Evolutionary conservation across 371 early-diverging fungal species (phyloP).

Genomic region (Mortierella sp.): DNA sequence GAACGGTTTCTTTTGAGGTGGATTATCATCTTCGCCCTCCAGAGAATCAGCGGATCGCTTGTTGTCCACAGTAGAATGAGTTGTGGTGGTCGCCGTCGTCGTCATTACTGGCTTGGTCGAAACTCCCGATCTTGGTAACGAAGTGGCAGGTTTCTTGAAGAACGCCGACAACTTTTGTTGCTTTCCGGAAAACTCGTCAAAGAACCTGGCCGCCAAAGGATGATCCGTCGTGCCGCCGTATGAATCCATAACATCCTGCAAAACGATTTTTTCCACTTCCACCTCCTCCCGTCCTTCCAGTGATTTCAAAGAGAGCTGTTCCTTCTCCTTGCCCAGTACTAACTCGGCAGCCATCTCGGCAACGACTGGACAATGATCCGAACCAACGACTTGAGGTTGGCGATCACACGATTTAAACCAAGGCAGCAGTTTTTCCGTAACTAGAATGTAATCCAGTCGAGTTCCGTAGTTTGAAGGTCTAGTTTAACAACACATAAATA

Average conservation of each 20-base stretch:
- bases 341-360: conserved; percentile 64
- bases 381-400: conserved; percentile 77
- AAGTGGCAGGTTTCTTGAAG: conserved; percentile 37
- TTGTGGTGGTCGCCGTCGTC: not conserved
- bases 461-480: conserved; percentile 77
- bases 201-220: conserved; percentile 71
- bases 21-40: not conserved
- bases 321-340: conserved; percentile 44
- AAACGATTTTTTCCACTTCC: not conserved
- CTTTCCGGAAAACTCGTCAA: conserved; percentile 73
- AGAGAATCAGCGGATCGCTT: not conserved
- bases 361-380: conserved; percentile 93
- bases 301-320: not conserved
- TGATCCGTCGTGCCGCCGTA: conserved; percentile 41
- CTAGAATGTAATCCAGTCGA: conserved; percentile 89
- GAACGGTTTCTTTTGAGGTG: not conserved
- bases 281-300: not conserved
- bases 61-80: not conserved
- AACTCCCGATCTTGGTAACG: not conserved
- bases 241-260: conserved; percentile 43
- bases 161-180: conserved; percentile 66
- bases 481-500: not conserved
- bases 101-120: not conserved
- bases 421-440: conserved; percentile 66
- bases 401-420: conserved; percentile 74